A percentile compares a stretch with the other conserved stretches of the same genome.
Conservation (phyloP, 163 green algal species). For the Chlorella variabilis region DNA sequence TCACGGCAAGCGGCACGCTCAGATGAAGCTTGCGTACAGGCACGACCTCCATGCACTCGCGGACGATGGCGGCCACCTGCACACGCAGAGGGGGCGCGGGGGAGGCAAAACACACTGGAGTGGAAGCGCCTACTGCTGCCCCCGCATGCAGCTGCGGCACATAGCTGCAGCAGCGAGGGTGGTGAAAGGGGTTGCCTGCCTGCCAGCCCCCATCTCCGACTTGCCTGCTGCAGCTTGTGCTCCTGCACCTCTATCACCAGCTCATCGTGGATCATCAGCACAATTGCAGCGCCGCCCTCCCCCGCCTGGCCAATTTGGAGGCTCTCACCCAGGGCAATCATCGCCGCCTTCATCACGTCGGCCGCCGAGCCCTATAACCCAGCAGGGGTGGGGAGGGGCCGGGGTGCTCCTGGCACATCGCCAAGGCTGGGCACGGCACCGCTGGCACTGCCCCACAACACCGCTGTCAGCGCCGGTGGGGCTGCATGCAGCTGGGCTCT, state of each 20-base stretch:
- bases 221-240: conserved; percentile 40
- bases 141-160: neutral
- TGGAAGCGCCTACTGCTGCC: neutral
- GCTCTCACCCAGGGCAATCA: no score
- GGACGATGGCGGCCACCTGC: conserved; percentile 54
- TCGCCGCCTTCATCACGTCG: no score
- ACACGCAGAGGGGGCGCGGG: neutral
- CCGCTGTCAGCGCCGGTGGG: no score
- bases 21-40: conserved; percentile 33
- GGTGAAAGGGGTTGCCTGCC: no score
- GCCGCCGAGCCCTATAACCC: no score
- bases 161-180: no score
- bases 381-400: no score
- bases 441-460: no score
- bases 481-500: no score
- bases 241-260: conserved; percentile 85
- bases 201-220: no score
- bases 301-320: neutral
- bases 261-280: conserved; percentile 87
- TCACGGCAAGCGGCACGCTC: conserved; percentile 74
- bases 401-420: no score
- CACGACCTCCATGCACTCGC: conserved; percentile 64
- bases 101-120: neutral
- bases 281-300: neutral
- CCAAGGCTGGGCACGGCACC: no score